Conservation (phyloP, 1,284 basidiomycete species). For the Puccinia novopanici region DNA sequence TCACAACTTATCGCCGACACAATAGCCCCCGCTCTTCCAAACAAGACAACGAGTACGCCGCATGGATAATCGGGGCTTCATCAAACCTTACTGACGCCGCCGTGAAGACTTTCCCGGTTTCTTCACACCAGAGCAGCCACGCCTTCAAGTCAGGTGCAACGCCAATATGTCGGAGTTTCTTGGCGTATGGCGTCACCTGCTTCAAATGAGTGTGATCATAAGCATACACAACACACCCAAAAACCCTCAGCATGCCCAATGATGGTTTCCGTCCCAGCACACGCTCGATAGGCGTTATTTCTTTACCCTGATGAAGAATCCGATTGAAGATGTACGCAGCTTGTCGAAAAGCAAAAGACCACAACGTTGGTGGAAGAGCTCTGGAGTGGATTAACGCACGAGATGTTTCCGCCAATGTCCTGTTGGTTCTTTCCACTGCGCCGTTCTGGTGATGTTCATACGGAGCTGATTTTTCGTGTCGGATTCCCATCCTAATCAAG, state of each 20-base stretch:
- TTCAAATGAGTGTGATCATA: background rate
- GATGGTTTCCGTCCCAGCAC: no score
- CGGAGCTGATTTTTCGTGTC: background rate
- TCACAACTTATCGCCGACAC: background rate
- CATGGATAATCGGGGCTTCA: background rate
- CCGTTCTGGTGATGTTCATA: no score
- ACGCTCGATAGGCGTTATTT: background rate
- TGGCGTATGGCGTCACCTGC: background rate
- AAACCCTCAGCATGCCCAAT: conserved; percentile 1
- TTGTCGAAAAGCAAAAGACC: background rate
- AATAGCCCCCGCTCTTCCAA: background rate
- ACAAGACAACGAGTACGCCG: background rate
- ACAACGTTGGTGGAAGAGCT: background rate
- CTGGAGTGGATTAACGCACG: background rate
- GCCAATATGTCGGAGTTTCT: background rate
- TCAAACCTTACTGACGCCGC: background rate
- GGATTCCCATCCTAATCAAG: background rate
- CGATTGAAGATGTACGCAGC: background rate
- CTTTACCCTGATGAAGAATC: background rate
- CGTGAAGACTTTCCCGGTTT: background rate
- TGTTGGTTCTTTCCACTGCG: no score
- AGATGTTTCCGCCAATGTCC: background rate
- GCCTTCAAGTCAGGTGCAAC: background rate
- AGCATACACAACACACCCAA: background rate
- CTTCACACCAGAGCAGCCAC: background rate